Conservation (phyloP, 441 rosid genomes). For the Croton laevigatus region DNA sequence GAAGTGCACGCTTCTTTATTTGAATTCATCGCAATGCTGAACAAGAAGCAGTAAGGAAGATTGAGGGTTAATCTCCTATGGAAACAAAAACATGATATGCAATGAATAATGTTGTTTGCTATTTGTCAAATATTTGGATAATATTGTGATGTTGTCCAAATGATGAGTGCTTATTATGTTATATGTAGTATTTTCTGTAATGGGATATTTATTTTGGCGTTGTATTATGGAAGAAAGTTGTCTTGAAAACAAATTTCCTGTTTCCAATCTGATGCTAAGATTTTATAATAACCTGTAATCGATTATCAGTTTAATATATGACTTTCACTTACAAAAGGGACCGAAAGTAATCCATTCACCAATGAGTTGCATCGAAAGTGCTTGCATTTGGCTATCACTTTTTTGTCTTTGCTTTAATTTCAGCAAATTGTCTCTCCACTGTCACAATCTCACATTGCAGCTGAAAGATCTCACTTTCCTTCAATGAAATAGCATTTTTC, state of each 20-base stretch:
- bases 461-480: conserved; percentile 16
- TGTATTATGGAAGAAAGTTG: too few relatives aligned
- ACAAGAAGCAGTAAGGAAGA: conserved; percentile 28
- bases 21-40: conserved; percentile 32
- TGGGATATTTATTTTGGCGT: too few relatives aligned
- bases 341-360: conserved; percentile 11
- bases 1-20: conserved; percentile 56
- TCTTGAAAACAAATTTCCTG: too few relatives aligned
- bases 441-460: conserved; percentile 4
- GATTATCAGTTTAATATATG: too few relatives aligned
- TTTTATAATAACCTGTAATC: too few relatives aligned
- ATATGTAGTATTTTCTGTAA: too few relatives aligned
- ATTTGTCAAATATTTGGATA: too few relatives aligned
- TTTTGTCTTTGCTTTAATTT: neutral
- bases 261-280: too few relatives aligned
- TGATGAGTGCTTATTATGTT: too few relatives aligned
- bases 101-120: neutral
- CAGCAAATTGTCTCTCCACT: conserved; percentile 11
- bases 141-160: too few relatives aligned
- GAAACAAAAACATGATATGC: neutral
- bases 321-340: too few relatives aligned
- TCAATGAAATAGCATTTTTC: neutral
- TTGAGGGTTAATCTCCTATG: conserved; percentile 25
- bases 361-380: conserved; percentile 8
- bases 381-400: conserved; percentile 12